Evolutionary conservation across 768 basidiomycete species (phyloP).

Genomic region (Hygrophoropsis aurantiaca): DNA sequence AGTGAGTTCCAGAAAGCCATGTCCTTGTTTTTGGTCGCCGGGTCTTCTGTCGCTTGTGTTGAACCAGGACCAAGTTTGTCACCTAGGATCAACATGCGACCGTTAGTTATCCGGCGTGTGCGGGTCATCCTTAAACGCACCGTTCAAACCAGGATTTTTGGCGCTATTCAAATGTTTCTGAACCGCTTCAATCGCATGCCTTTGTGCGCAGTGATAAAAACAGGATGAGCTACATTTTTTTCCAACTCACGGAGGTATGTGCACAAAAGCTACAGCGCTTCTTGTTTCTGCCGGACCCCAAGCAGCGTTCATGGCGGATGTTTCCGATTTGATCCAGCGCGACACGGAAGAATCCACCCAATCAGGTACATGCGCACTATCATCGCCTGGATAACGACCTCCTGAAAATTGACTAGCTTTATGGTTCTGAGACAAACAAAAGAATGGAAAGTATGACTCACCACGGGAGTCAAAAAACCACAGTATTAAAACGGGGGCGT

Average conservation of each 20-base stretch:
- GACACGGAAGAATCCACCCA: constrained; percentile 70
- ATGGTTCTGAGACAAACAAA: too few relatives aligned
- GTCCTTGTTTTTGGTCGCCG: constrained; percentile 45
- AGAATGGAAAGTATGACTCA: constrained; percentile 14
- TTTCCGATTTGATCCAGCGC: constrained; percentile 58
- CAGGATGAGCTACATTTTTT: not conserved
- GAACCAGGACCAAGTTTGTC: constrained; percentile 53
- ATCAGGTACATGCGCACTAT: constrained; percentile 51
- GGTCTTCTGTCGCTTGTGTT: constrained; percentile 51
- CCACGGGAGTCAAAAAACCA: constrained; percentile 82
- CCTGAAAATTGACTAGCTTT: constrained; percentile 30
- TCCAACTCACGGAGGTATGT: constrained; percentile 65
- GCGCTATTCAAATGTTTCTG: constrained; percentile 36
- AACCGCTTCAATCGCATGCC: constrained; percentile 33
- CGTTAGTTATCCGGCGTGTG: not conserved
- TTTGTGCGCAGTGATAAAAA: constrained; percentile 2
- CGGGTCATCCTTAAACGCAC: constrained; percentile 16
- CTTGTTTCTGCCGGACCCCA: constrained; percentile 58
- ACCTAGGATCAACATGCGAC: constrained; percentile 33
- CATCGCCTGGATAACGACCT: constrained; percentile 41
- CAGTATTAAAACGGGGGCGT: constrained; percentile 51
- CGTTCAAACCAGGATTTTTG: constrained; percentile 43
- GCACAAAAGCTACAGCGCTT: constrained; percentile 68
- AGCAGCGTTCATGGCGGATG: constrained; percentile 47
- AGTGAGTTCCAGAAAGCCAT: constrained; percentile 61